Percentiles rank a stretch among this genome's conserved stretches.
These are phyloP conservation scores for Aciculosporium take DNA, from an alignment of 2,329 filamentous ascomycete species.

Conservation along the genomic window DNA sequence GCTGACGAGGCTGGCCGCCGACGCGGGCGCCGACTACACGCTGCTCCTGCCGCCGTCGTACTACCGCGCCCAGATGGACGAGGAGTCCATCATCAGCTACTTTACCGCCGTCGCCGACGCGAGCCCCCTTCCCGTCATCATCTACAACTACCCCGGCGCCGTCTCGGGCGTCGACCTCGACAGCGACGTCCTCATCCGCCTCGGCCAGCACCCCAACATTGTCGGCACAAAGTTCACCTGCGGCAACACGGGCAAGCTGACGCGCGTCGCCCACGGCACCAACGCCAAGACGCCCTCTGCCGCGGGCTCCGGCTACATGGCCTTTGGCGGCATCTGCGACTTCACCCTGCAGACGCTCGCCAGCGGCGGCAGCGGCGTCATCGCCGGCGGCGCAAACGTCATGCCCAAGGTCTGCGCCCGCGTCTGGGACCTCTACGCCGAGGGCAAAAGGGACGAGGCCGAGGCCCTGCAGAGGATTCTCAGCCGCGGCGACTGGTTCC, in stretches of 20 bases:
- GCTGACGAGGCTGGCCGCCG: constrained; percentile 50
- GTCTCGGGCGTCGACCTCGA: constrained; percentile 82
- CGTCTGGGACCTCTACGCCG: constrained; percentile 61
- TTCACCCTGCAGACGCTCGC: constrained; percentile 73
- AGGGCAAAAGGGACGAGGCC: constrained; percentile 63
- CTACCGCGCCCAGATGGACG: constrained; percentile 64
- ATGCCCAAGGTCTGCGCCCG: constrained; percentile 69
- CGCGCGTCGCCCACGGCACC: constrained; percentile 60
- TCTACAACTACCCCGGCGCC: constrained; percentile 87
- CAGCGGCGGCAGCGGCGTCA: constrained; percentile 69
- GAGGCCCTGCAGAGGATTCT: constrained; percentile 63
- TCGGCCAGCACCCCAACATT: constrained; percentile 71
- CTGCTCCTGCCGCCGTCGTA: constrained; percentile 72
- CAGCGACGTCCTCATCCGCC: constrained; percentile 68
- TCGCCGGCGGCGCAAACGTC: constrained; percentile 74
- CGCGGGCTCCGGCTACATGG: constrained; percentile 58
- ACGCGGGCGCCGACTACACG: constrained; percentile 64
- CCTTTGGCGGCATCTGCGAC: constrained; percentile 77
- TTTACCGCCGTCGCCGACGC: constrained; percentile 61
- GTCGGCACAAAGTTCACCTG: constrained; percentile 86
- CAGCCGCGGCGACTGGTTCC: constrained; percentile 65
- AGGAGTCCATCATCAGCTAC: constrained; percentile 58
- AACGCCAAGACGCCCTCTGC: constrained; percentile 52
- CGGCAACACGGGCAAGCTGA: constrained; percentile 79
- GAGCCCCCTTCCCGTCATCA: constrained; percentile 61